These are phyloP conservation scores for Blastomyces silverae DNA, from an alignment of 2,329 filamentous ascomycete genomes.

Conservation along the genomic window DNA sequence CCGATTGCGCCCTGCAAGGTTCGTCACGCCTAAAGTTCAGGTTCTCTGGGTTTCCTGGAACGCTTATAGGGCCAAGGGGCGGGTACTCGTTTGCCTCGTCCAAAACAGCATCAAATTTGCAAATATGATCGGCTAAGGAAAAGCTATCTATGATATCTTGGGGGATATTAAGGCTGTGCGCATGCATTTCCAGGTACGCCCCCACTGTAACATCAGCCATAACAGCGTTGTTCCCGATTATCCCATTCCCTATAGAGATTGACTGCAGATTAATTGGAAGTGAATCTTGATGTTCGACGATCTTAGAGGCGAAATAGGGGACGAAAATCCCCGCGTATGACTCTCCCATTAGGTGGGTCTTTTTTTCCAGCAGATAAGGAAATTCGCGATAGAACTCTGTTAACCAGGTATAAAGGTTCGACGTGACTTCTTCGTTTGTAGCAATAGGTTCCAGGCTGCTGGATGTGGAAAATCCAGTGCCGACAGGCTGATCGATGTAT, in stretches of 20 bases:
- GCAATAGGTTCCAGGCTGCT: slow-evolving; percentile 28
- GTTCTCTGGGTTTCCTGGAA: slow-evolving; percentile 31
- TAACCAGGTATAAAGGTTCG: slow-evolving; percentile 32
- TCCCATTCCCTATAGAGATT: slow-evolving; percentile 34
- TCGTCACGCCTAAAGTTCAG: slow-evolving; percentile 26
- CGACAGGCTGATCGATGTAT: slow-evolving; percentile 36
- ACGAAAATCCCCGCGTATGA: slow-evolving; percentile 37
- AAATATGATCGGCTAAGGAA: slow-evolving; percentile 28
- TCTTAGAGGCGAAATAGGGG: slow-evolving; percentile 32
- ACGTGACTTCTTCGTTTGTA: slow-evolving; percentile 28
- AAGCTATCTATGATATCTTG: slow-evolving; percentile 29
- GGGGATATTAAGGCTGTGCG: slow-evolving; percentile 25
- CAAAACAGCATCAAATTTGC: slow-evolving; percentile 31
- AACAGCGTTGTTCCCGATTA: slow-evolving; percentile 34
- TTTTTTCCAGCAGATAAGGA: slow-evolving; percentile 29
- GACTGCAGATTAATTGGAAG: slow-evolving; percentile 31
- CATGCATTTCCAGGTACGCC: slow-evolving; percentile 28
- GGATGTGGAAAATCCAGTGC: slow-evolving; percentile 33
- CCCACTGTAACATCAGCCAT: slow-evolving; percentile 30
- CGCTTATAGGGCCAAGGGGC: slow-evolving; percentile 27
- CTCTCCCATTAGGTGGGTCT: slow-evolving; percentile 35
- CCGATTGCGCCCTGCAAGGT: background rate
- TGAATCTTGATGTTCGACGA: slow-evolving; percentile 27
- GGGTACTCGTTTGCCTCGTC: slow-evolving; percentile 29
- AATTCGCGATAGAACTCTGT: slow-evolving; percentile 29